phyloP scores from a whole-genome alignment of 2,329 filamentous ascomycete species.

The Monilinia aucupariae region DNA sequence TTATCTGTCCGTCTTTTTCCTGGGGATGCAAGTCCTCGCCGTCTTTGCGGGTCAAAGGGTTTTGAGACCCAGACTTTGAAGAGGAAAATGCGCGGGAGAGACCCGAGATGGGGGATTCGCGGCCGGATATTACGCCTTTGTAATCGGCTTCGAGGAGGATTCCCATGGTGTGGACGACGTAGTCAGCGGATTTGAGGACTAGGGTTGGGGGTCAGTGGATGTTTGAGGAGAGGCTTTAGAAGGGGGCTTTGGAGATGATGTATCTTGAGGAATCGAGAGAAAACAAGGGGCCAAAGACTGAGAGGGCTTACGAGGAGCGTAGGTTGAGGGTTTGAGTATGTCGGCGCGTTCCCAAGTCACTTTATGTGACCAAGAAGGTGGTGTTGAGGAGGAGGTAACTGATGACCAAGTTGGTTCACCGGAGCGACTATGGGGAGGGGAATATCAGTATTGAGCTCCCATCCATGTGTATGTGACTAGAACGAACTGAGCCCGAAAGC shows the following conservation, averaged over 20 bases:
- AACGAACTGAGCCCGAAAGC: conserved; percentile 26
- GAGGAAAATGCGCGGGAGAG: conserved; percentile 72
- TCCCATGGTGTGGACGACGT: conserved; percentile 90
- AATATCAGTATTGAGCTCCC: not conserved
- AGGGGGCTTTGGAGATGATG: conserved; percentile 25
- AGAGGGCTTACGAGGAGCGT: conserved; percentile 59
- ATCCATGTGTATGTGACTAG: not conserved
- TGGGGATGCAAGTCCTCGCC: conserved; percentile 58
- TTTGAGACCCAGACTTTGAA: conserved; percentile 56
- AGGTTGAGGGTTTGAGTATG: conserved; percentile 55
- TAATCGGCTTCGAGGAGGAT: conserved; percentile 97
- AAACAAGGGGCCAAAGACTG: conserved; percentile 86
- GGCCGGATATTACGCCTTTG: conserved; percentile 82
- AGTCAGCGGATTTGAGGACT: conserved; percentile 69
- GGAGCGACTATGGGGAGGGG: conserved; percentile 62
- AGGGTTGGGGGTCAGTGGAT: not conserved
- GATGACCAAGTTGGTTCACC: conserved; percentile 81
- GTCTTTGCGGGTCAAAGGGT: conserved; percentile 60
- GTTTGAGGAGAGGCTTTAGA: not conserved
- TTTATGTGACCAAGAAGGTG: conserved; percentile 74
- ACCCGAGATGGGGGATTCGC: conserved; percentile 73
- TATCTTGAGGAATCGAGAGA: conserved; percentile 30
- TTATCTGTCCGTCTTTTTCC: conserved; percentile 70
- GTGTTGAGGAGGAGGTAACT: conserved; percentile 59
- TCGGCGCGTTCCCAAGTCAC: conserved; percentile 88